Evolutionary conservation across 805 yeast species (phyloP), one percentile per base, ranked within the genome.

Genomic region (Wickerhamiella cacticola): DNA sequence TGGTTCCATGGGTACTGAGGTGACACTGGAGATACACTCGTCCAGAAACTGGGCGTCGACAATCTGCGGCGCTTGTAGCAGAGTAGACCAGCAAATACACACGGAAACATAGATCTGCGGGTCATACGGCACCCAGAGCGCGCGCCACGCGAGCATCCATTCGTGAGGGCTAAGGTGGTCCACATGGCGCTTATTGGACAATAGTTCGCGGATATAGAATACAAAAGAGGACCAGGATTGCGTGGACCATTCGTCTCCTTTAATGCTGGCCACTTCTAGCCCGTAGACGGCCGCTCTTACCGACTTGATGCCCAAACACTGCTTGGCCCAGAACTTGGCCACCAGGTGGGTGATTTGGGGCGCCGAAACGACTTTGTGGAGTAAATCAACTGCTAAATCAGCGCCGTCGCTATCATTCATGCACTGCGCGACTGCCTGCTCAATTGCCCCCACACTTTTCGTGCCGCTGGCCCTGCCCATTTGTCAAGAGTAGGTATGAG

Each of bases 401-500:
- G 28, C 25, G n/a, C 45, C 45, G 2, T 41, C 35, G 38, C 26
- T 10, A 29, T 41, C 45, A 9, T 24, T 41, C 15, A 5, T 12
- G 10, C 15, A 18, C 10, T 9, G 15, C 16, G 28, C 41, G 13
- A 22, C 18, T 8, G 26, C 25, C n/a, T 18, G 12, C 19, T 38
- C 28, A 18, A 38, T 26, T 26, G 29, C 29, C 29, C 12, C 12
- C 29, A 26, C 12, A 26, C 12, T 12, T 26, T 12, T 8, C n/a
- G n/a, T n/a, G 29, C 12, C 29, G 29, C 42, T 39, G 6, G 24
- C 25, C 29, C 42, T 4, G 42, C 29, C 42, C 42, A 39, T 22
- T 21, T 13, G 18, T 23, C 7, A 7, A 10, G 16, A 31, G n/a
- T 35, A 13, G 40, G 26, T 22, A 56, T 56, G 60, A 58, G 58